Evolutionary conservation across 1,284 basidiomycete genomes (phyloP), one percentile per base, ranked within the genome.

Genomic region (Amylostereum chailletii): DNA sequence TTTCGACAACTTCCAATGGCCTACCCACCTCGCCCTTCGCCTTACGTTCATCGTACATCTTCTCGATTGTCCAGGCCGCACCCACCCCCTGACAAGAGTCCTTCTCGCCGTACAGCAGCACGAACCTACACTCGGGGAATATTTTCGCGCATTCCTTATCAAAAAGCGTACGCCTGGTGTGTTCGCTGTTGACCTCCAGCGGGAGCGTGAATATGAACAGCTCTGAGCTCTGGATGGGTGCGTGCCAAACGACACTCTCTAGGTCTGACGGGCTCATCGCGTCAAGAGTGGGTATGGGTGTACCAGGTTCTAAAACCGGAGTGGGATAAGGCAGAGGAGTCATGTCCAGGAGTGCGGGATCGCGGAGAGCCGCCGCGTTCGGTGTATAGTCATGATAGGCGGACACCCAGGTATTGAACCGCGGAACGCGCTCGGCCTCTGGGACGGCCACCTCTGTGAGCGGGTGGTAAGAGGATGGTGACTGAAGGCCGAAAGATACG

Each of bases 401-500:
- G 5, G 58, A 53, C 0, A 60, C 52, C 59, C 60, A 62, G 2
- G 42, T 40, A 26, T 52, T 45, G 48, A 62, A 60, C 29, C 46
- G 48, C 5, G 47, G 33, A 33, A 49, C 50, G 34, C 54, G 55
- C 4, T 57, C 46, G 30, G 48, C 48, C 9, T 32, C 34, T 11
- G 57, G 55, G 26, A 58, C 47, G 3, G 49, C 41, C 10, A 46
- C 37, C 41, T 62, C 61, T 4, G 41, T 42, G n/a, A 59, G 42
- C 2, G 61, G 60, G 42, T 54, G 50, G 33, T 58, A 56, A 6
- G 50, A 42, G 38, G 46, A 46, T 10, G 43, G 52, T 2, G 49
- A 47, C 19, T 49, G 52, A 27, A 57, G 47, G 10, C 54, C 53
- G 47, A 48, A 57, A 5, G 46, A 47, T 30, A 42, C 40, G 37